A percentile compares a stretch with the other conserved stretches of the same genome.
phyloP scores from a whole-genome alignment of 31 red algal genomes.

The Asparagopsis taxiformis region DNA sequence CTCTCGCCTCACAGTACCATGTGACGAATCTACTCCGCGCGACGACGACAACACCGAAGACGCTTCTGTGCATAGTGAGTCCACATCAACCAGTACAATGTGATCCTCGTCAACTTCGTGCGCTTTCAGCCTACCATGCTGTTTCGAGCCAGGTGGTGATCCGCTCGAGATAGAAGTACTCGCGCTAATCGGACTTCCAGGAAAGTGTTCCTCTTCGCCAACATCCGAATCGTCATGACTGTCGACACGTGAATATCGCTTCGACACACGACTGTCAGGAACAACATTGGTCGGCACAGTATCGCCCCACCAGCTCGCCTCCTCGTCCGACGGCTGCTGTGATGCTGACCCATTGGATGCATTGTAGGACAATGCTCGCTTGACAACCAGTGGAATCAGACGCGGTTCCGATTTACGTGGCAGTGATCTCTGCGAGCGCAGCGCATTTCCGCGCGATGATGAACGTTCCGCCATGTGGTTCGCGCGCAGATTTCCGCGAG shows the following conservation, averaged over 20 bases:
- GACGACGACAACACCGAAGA: slow-evolving; percentile 48
- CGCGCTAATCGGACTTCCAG: slow-evolving; percentile 4
- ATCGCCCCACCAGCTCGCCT: slow-evolving; percentile 24
- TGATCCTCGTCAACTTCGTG: slow-evolving; percentile 21
- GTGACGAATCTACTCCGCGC: slow-evolving; percentile 1
- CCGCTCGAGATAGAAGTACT: not conserved
- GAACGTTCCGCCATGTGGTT: not conserved
- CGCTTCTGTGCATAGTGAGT: slow-evolving; percentile 49
- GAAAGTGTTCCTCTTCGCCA: not conserved
- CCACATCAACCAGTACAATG: slow-evolving; percentile 36
- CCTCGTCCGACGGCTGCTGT: not conserved
- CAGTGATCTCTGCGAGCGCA: slow-evolving; percentile 35
- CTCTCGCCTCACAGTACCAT: too few relatives aligned
- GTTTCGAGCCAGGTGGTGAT: not conserved
- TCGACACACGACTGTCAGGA: not conserved
- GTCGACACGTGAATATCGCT: not conserved
- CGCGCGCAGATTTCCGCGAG: not conserved
- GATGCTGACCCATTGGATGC: not conserved
- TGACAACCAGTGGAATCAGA: slow-evolving; percentile 32
- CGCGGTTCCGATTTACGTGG: slow-evolving; percentile 18
- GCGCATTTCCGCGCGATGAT: not conserved
- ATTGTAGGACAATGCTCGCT: slow-evolving; percentile 52
- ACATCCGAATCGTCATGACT: not conserved
- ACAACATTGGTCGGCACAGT: not conserved
- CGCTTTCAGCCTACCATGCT: not conserved